These are phyloP conservation scores for Pseudisothecium myosuroides DNA, from an alignment of 225 moss, liverwort and hornwort species.

Conservation along the genomic window DNA sequence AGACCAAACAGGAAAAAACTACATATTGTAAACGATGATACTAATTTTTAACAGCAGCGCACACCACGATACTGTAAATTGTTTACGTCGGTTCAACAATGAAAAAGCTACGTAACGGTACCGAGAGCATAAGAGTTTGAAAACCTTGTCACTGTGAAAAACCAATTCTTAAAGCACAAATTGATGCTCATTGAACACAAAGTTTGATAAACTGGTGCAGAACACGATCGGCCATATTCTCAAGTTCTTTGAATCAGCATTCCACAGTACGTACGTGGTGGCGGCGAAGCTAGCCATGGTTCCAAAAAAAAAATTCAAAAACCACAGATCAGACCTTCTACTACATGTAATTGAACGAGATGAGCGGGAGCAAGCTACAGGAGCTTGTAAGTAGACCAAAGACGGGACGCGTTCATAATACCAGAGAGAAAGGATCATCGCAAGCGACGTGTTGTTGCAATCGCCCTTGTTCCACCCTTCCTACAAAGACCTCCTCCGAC, in stretches of 20 bases:
- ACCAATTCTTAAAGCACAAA: background rate
- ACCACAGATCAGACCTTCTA: background rate
- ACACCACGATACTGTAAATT: too few species aligned
- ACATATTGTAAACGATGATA: background rate
- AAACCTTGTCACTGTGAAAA: background rate
- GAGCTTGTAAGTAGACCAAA: background rate
- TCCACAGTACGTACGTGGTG: background rate
- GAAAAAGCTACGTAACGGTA: background rate
- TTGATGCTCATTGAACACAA: background rate
- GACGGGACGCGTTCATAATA: background rate
- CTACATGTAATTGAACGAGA: background rate
- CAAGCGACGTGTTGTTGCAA: background rate
- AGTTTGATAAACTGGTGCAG: background rate
- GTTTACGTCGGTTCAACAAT: background rate
- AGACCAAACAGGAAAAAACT: too few species aligned
- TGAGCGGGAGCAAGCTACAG: background rate
- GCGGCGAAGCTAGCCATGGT: background rate
- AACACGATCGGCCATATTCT: background rate
- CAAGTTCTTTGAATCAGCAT: background rate
- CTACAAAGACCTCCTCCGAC: conserved; percentile 7
- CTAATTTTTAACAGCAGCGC: background rate
- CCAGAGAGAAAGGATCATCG: background rate
- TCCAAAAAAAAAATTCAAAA: background rate
- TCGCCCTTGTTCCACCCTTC: background rate
- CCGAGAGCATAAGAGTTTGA: background rate